Evolutionary conservation across 768 basidiomycete genomes (phyloP), one percentile per base, ranked within the genome.

Genomic region (Nidula microcarpa): DNA sequence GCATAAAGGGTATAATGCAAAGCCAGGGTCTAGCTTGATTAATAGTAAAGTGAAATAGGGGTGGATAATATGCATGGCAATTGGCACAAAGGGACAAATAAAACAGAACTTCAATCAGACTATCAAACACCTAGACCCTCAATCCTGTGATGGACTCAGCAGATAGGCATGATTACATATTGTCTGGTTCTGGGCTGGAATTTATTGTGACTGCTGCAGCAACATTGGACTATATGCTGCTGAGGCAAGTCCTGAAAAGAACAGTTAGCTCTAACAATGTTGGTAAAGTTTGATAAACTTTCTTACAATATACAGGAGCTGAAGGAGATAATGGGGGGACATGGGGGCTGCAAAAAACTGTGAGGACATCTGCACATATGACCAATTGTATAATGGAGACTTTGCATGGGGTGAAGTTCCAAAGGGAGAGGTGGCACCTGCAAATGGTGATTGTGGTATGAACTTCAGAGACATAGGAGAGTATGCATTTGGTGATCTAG

Each of bases 321-420:
- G 57, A n/a, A 54, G 41, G 53, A 53, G 39, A 67, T 90, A 93
- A 23, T 84, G 80, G 6, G 91, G 91, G 4, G 88, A 90, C 0
- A 91, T 89, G 0, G 90, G 90, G 2, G 91, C n/a, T n/a, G n/a
- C n/a, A n/a, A n/a, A 93, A 76, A 89, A 92, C 17, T 86, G 86
- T 2, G 88, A 88, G 1, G 86, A 91, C 0, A 89, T 92, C 0
- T 88, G 89, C 3, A 89, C 92, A 65, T 91, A 91, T n/a, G 85
- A 79, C 16, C 88, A 81, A 57, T 82, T 78, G 61, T 86, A 91
- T 73, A 87, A 91, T 0, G 91, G 91, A n/a, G 91, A 92, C 0
- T 90, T 89, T 2, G 86, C 86, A 52, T 87, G 92, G 1, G 89
- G 87, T 1, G 87, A 90, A 1, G 88, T 85, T 16, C 84, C 85